A percentile compares a stretch with the other conserved stretches of the same genome.
Evolutionary conservation across 2,329 filamentous ascomycete species (phyloP).

Genomic region (Talaromyces islandicus): DNA sequence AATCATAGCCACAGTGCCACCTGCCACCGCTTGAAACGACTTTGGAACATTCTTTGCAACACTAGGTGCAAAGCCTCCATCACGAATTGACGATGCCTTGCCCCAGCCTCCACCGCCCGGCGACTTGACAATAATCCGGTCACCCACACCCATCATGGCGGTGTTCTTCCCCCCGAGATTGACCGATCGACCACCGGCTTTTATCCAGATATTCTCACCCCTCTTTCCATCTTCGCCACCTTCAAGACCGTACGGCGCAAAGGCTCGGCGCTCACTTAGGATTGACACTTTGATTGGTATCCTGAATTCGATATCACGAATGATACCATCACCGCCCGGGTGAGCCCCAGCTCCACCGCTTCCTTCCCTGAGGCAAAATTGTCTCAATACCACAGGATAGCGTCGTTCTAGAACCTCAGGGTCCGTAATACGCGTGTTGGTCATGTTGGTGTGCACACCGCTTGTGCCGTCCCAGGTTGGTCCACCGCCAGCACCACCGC

Average conservation of each 20-base stretch:
- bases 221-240: slow-evolving; percentile 16
- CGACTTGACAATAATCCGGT: slow-evolving; percentile 18
- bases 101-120: slow-evolving; percentile 22
- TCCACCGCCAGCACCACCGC: slow-evolving; percentile 1
- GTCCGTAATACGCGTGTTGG: slow-evolving; percentile 5
- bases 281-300: slow-evolving; percentile 7
- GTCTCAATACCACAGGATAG: slow-evolving; percentile 1
- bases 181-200: slow-evolving; percentile 11
- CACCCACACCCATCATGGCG: slow-evolving; percentile 17
- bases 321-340: slow-evolving; percentile 1
- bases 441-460: slow-evolving; percentile 7
- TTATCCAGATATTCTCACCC: slow-evolving; percentile 17
- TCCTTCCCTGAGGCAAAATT: neutral
- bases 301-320: slow-evolving; percentile 2
- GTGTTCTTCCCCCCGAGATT: slow-evolving; percentile 20
- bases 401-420: slow-evolving; percentile 1
- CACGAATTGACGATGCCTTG: neutral
- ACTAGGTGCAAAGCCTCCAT: neutral
- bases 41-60: neutral
- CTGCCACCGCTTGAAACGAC: neutral
- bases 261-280: slow-evolving; percentile 17
- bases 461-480: slow-evolving; percentile 5
- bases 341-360: slow-evolving; percentile 2
- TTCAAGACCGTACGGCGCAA: slow-evolving; percentile 20
- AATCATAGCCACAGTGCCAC: neutral